These are phyloP conservation scores for Lasiosphaeriaceae sp. DNA, from an alignment of 495 filamentous ascomycete genomes.

Conservation along the genomic window DNA sequence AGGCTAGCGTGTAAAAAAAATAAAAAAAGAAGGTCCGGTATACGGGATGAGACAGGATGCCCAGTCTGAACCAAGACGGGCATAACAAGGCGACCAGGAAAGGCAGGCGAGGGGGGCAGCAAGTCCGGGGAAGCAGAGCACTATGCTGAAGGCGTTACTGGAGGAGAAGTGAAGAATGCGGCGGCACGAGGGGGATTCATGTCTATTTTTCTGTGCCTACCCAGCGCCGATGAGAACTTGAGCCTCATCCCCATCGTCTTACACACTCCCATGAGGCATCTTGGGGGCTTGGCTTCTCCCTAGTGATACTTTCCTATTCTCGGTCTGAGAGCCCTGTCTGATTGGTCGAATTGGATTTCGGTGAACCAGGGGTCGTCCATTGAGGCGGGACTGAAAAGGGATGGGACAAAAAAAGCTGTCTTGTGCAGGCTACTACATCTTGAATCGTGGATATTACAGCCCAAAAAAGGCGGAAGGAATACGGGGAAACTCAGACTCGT, in stretches of 20 bases:
- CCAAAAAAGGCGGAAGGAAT: too few relatives aligned
- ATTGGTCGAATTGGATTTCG: background rate
- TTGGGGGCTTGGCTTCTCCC: background rate
- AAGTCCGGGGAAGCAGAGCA: background rate
- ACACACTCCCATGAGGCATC: background rate
- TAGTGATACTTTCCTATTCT: background rate
- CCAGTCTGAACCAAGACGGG: background rate
- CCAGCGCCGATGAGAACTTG: background rate
- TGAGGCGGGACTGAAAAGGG: too few relatives aligned
- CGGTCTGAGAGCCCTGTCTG: background rate
- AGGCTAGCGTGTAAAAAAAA: slow-evolving; percentile 9
- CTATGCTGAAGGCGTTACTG: slow-evolving; percentile 6
- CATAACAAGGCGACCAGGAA: background rate
- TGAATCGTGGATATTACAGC: too few relatives aligned
- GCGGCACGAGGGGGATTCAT: background rate
- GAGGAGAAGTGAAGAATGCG: background rate
- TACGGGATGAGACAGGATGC: slow-evolving; percentile 1
- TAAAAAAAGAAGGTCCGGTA: background rate
- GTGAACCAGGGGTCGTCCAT: background rate
- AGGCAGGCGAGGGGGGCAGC: background rate
- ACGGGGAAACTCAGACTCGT: too few relatives aligned
- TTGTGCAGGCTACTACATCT: too few relatives aligned
- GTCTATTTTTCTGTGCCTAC: background rate
- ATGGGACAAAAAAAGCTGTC: background rate
- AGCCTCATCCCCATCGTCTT: background rate